Evolutionary conservation across 1,284 basidiomycete species (phyloP).

Genomic region (Boletus mariae): DNA sequence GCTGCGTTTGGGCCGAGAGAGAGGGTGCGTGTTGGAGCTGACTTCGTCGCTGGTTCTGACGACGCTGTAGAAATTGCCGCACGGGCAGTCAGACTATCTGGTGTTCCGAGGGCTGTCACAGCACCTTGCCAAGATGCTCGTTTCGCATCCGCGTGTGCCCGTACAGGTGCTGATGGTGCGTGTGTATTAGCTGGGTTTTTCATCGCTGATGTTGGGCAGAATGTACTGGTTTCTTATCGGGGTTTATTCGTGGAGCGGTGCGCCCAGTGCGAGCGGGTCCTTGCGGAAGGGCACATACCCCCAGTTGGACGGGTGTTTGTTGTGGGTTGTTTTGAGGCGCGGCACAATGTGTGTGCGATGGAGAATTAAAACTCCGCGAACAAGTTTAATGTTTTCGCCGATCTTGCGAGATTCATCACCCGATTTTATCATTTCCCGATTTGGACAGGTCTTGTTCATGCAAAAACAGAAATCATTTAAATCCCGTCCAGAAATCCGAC

Average conservation of each 20-base stretch:
- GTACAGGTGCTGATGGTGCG: constrained; percentile 47
- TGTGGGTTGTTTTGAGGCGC: constrained; percentile 43
- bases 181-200: background rate
- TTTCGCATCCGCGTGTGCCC: constrained; percentile 48
- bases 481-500: constrained; percentile 8
- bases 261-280: constrained; percentile 53
- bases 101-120: constrained; percentile 65
- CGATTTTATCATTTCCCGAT: background rate
- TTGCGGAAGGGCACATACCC: constrained; percentile 65
- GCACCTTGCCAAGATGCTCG: constrained; percentile 56
- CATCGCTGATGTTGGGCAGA: constrained; percentile 30
- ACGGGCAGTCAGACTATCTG: constrained; percentile 62
- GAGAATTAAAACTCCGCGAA: constrained; percentile 25
- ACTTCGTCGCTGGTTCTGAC: background rate
- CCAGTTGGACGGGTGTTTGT: constrained; percentile 44
- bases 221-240: constrained; percentile 50
- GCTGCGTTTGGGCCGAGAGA: constrained; percentile 67
- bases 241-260: constrained; percentile 61
- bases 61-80: constrained; percentile 51
- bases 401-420: constrained; percentile 7
- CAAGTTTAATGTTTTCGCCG: constrained; percentile 17
- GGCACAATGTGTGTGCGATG: constrained; percentile 36
- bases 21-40: constrained; percentile 40
- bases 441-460: constrained; percentile 23
- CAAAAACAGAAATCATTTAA: constrained; percentile 26